These are phyloP conservation scores for Lachnellula occidentalis DNA, from an alignment of 2,329 filamentous ascomycete species.

Conservation along the genomic window DNA sequence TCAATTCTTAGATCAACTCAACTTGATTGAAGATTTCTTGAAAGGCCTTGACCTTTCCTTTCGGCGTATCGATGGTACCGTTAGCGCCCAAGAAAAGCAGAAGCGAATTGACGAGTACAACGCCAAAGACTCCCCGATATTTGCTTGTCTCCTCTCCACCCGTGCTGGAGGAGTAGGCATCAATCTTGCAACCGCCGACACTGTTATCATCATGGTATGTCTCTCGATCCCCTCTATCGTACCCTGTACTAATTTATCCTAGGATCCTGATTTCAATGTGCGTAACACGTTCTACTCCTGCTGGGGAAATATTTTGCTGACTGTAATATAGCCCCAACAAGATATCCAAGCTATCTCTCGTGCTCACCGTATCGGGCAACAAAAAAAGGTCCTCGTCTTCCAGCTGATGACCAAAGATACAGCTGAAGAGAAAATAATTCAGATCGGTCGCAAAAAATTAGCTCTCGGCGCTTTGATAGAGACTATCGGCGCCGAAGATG, in stretches of 20 bases:
- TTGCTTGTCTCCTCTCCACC: constrained; percentile 89
- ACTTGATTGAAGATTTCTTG: constrained; percentile 89
- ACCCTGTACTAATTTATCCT: constrained; percentile 9
- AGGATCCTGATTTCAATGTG: constrained; percentile 31
- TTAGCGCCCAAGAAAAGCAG: constrained; percentile 81
- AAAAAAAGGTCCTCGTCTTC: constrained; percentile 92
- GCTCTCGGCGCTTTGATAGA: constrained; percentile 92
- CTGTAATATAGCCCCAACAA: constrained; percentile 66
- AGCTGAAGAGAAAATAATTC: constrained; percentile 92
- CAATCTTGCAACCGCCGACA: constrained; percentile 94
- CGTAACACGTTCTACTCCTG: background rate
- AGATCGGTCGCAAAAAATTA: constrained; percentile 94
- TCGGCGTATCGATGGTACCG: constrained; percentile 78
- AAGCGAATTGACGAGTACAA: constrained; percentile 94
- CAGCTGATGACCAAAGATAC: constrained; percentile 86
- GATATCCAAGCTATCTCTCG: constrained; percentile 93
- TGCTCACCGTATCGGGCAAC: constrained; percentile 93
- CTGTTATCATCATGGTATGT: constrained; percentile 86
- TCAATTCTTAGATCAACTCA: constrained; percentile 84
- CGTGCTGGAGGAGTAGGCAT: constrained; percentile 95
- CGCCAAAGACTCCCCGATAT: constrained; percentile 72
- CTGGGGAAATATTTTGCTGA: constrained; percentile 32
- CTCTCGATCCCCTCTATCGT: constrained; percentile 58
- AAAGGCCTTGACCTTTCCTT: constrained; percentile 66
- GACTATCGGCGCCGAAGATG: constrained; percentile 78